Evolutionary conservation across 2,329 filamentous ascomycete genomes (phyloP), one percentile per base, ranked within the genome.

Genomic region (Calonectria pseudoturangicola): DNA sequence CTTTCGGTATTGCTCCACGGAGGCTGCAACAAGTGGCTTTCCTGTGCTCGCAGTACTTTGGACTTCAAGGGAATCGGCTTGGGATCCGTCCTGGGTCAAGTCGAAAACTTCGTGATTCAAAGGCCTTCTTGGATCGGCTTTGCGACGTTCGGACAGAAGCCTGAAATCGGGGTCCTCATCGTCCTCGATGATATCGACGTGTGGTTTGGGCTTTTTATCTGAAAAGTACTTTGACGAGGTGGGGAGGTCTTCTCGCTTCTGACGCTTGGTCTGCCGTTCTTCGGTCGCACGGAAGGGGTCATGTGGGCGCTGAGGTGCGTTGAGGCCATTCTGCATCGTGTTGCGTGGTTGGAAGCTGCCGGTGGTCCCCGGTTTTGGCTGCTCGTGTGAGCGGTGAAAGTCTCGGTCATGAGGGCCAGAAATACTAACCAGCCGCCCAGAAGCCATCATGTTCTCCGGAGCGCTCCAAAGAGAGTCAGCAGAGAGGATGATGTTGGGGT

Each of bases 391-490:
- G 74, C 51, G 64, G 54, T 45, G 39, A 33, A 63, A 30, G 21
- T 56, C 18, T 43, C 50, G 41, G 18, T 39, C 54, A 43, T 45
- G 15, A 28, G 47, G 50, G 21, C 45, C 15, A 16, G 56, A 30
- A 47, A 64, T 13, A 65, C 80, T 65, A 64, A 82, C 81, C 73
- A 82, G 66, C 73, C 77, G 76, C 48, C 54, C 33, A 15, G 65
- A 75, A 67, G 66, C 69, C 74, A 68, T 73, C 73, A 77, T 79
- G 70, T 73, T 76, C 72, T 73, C 76, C 71, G 68, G 74, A 76
- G 73, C 68, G 79, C 81, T 82, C 73, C 72, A 69, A 51, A 51
- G 54, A 36, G 56, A 56, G 77, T 77, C 75, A 81, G 78, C 70
- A 69, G 70, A 58, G 47, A 74, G 63, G 27, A 67, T 41, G 73